Evolutionary conservation across 768 basidiomycete species (phyloP).

Genomic region (Mycena sanguinolenta): DNA sequence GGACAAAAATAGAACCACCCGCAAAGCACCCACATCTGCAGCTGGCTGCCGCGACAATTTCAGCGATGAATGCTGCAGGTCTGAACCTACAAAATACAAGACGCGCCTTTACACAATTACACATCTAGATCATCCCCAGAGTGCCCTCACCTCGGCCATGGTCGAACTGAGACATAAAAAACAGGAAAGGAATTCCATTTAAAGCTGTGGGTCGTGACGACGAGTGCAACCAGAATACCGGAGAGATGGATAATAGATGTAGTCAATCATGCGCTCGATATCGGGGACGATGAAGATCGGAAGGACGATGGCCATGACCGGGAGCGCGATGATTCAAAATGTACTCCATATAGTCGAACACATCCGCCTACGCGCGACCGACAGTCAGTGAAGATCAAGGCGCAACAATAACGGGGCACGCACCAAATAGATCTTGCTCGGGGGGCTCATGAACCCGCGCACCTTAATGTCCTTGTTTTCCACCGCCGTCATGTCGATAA

Average conservation of each 20-base stretch:
- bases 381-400: background rate
- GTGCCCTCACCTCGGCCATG: too few species aligned
- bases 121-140: too few species aligned
- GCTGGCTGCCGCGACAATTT: too few species aligned
- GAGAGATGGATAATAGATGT: constrained; percentile 34
- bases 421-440: constrained; percentile 78
- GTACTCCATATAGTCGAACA: constrained; percentile 84
- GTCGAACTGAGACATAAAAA: background rate
- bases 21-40: too few species aligned
- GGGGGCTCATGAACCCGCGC: constrained; percentile 77
- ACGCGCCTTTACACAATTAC: too few species aligned
- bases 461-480: constrained; percentile 56
- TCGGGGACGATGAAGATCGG: constrained; percentile 68
- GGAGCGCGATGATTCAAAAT: constrained; percentile 76
- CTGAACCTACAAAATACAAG: too few species aligned
- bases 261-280: constrained; percentile 59
- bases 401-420: constrained; percentile 30
- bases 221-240: background rate
- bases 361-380: constrained; percentile 67
- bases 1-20: too few species aligned
- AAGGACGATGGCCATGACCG: constrained; percentile 67
- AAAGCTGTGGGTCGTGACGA: background rate
- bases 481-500: constrained; percentile 58
- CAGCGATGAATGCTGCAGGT: too few species aligned
- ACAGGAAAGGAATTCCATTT: background rate